Base-by-base conservation (phyloP, 441 rosid species). In the Adansonia grandidieri region DNA sequence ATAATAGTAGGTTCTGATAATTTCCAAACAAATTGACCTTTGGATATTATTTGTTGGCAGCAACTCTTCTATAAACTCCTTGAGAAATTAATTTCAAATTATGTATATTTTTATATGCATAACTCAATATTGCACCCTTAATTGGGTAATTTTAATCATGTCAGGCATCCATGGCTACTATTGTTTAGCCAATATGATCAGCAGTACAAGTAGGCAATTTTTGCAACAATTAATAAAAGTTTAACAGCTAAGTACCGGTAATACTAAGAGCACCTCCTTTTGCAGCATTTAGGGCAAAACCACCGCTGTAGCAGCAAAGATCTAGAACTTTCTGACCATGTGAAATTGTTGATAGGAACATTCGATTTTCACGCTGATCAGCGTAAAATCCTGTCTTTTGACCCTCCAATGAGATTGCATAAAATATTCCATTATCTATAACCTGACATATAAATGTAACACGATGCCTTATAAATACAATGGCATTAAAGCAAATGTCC, bases 371-470 rank as follows among this genome's bases (percentile, higher is more conserved):
- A 11, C 96, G 94, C 75, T 93, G 94, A 86, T 93, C 98, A 56
- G 96, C 93, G 81, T 91, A 93, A 89, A 93, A 92, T 78, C 98
- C 96, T 71, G 96, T 95, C 86, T 95, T 93, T 79, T 95, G 95
- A 50, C 98, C 97, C 77, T 86, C 87, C 62, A 88, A 67, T 75
- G 98, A 93, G 77, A 93, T 64, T 48, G 93, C 82, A 80, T 89
- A 95, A 67, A 87, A 72, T 74, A 95, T 88, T 51, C 90, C 97
- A 80, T 93, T 93, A 82, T 93, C 99, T 74, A 87, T 76, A 24
- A 90, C 95, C 97, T 95, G 82, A 62, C 1, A 72, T 48, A 78
- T 54, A 56, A 51, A 60, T 32, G 61, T 82, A 54, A 17, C 69
- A 69, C 47, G 70, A 64, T 4, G 63, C 15, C 48, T 17, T 44